These are phyloP conservation scores for Silene conica DNA, from an alignment of 148 eudicot genomes.

Conservation along the genomic window DNA sequence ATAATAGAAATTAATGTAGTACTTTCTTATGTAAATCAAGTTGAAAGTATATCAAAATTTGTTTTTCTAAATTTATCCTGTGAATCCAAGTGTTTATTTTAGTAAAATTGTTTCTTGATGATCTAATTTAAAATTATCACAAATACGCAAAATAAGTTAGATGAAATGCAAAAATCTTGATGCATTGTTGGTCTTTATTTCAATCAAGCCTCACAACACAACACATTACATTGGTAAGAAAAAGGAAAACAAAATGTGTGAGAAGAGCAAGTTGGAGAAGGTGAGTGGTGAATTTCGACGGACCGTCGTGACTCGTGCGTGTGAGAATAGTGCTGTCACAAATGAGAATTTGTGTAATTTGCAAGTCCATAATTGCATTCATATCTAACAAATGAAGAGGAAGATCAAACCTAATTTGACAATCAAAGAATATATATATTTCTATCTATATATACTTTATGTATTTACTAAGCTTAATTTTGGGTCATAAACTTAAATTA, in stretches of 20 bases:
- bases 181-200: neutral
- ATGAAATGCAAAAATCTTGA: neutral
- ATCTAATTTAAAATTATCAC: neutral
- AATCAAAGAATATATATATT: slow-evolving; percentile 20
- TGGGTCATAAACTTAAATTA: neutral
- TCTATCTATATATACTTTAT: slow-evolving; percentile 6
- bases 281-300: neutral
- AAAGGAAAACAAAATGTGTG: neutral
- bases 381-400: neutral
- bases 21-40: too few relatives aligned
- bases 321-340: too few relatives aligned
- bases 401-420: neutral
- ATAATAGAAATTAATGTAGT: too few relatives aligned
- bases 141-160: neutral
- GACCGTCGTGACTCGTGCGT: too few relatives aligned
- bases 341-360: neutral
- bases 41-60: too few relatives aligned
- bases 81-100: too few relatives aligned
- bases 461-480: slow-evolving; percentile 20
- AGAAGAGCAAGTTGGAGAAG: neutral
- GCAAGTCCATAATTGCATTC: neutral
- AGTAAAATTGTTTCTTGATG: neutral
- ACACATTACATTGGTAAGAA: neutral
- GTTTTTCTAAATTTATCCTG: too few relatives aligned
- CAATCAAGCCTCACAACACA: neutral